Evolutionary conservation across 148 eudicot species (phyloP), one percentile per base, ranked within the genome.

Genomic region (Fallopia convolvulus): DNA sequence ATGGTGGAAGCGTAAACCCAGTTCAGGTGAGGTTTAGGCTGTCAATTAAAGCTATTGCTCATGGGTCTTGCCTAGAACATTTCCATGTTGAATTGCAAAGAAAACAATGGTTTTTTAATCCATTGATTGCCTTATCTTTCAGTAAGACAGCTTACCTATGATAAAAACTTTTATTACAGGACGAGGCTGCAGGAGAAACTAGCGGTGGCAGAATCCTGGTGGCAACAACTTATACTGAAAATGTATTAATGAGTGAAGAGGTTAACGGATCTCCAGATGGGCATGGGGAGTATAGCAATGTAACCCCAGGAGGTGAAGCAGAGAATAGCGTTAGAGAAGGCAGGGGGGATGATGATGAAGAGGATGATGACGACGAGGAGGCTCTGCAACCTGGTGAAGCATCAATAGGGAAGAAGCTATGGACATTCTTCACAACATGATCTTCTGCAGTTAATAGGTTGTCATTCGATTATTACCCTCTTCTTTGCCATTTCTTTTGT

Each of bases 301-400:
- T 73, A 46, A 77, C 74, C 20, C 80, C 75, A 50, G 44, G 46
- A 68, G 44, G 44, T 17, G 44, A 39, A 36, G 72, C 72, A 5
- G 72, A 68, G 44, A 68, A 68, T 36, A 55, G 56, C 33, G 14
- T 42, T 23, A 73, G 75, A 49, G 60, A 48, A 36, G 60, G 56
- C 12, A 81, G 73, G 17, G 85, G 56, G 3, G 80, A 70, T 21
- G 77, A 50, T 33, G 85, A 74, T 0, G 86, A 80, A 6, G 85
- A 81, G 2, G 89, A 83, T 0, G 86, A 86, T 0, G 96, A 88
- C 6, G 92, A 85, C 0, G 95, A 88, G 6, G 97, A 90, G 83
- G 78, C 78, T 12, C 88, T 86, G 83, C 97, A 89, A 84, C 99
- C 97, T 15, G 99, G 99, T 46, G 93, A 95, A 86, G 94, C 78